These are phyloP conservation scores for Sonneratia alba DNA, from an alignment of 345 rosid genomes.

Conservation along the genomic window DNA sequence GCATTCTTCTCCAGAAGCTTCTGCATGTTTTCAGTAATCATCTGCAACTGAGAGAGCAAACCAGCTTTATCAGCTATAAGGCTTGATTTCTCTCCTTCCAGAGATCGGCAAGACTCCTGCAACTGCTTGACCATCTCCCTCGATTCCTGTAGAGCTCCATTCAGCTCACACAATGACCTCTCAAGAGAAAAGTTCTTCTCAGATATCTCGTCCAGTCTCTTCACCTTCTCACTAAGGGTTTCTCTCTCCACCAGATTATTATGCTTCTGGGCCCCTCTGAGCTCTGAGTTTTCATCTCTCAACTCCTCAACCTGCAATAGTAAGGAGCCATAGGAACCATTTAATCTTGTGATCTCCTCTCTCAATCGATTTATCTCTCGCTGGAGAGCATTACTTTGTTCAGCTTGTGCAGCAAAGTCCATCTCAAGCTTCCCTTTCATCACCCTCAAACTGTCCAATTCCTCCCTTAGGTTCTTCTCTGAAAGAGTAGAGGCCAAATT, in stretches of 20 bases:
- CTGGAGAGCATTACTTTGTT: conserved; percentile 50
- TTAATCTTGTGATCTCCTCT: conserved; percentile 57
- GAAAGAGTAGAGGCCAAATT: conserved; percentile 43
- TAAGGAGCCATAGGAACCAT: conserved; percentile 39
- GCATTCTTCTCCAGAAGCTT: conserved; percentile 54
- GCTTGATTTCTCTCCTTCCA: conserved; percentile 59
- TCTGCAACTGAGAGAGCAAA: conserved; percentile 70
- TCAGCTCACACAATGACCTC: conserved; percentile 60
- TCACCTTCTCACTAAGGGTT: conserved; percentile 42
- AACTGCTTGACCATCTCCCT: conserved; percentile 44
- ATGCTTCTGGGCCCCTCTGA: conserved; percentile 40
- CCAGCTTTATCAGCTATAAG: conserved; percentile 63
- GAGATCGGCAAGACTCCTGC: conserved; percentile 52
- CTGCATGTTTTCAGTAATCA: conserved; percentile 66
- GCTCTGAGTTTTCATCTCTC: conserved; percentile 53
- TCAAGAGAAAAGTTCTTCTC: conserved; percentile 55
- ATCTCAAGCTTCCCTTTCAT: conserved; percentile 62
- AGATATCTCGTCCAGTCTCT: conserved; percentile 36
- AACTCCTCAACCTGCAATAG: conserved; percentile 61
- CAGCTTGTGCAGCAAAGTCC: conserved; percentile 47
- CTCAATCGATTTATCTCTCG: conserved; percentile 61
- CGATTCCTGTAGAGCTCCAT: conserved; percentile 60
- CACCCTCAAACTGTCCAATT: conserved; percentile 47
- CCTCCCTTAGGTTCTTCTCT: conserved; percentile 32
- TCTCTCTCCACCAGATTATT: conserved; percentile 40